A percentile compares a stretch with the other conserved stretches of the same genome.
phyloP scores from a whole-genome alignment of 208 protist species.

The Naegleria gruberi region DNA sequence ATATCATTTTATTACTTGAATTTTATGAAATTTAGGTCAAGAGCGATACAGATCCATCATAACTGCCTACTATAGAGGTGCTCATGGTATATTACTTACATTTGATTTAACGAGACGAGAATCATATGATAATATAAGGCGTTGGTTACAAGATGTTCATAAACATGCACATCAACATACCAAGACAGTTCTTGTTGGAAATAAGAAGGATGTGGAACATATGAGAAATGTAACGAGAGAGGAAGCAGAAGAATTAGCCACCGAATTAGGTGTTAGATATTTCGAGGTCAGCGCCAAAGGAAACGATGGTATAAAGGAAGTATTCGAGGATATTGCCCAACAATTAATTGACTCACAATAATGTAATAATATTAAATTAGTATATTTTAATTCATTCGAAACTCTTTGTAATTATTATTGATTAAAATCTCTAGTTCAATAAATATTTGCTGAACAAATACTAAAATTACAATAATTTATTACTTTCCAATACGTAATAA shows the following conservation, averaged over 20 bases:
- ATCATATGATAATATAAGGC: not conserved
- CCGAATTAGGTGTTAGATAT: not conserved
- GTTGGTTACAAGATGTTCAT: not conserved
- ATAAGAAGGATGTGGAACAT: not conserved
- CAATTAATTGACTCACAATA: not conserved
- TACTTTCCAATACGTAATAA: too few relatives aligned
- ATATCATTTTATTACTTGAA: not conserved
- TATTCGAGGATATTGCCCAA: not conserved
- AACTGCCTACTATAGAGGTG: not conserved
- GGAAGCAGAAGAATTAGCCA: not conserved
- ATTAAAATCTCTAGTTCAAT: too few relatives aligned
- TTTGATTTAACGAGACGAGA: not conserved
- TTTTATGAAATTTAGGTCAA: not conserved
- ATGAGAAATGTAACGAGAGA: not conserved
- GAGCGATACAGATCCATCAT: not conserved
- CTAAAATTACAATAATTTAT: too few relatives aligned
- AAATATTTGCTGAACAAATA: too few relatives aligned
- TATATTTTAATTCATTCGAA: too few relatives aligned
- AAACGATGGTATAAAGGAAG: not conserved
- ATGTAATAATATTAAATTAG: too few relatives aligned
- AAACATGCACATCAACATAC: constrained; percentile 1
- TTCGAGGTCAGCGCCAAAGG: not conserved
- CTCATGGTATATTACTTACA: not conserved
- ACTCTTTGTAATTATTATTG: too few relatives aligned
- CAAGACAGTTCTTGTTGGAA: not conserved